Conservation (phyloP, 768 basidiomycete genomes). For the Lactarius hengduanensis region DNA sequence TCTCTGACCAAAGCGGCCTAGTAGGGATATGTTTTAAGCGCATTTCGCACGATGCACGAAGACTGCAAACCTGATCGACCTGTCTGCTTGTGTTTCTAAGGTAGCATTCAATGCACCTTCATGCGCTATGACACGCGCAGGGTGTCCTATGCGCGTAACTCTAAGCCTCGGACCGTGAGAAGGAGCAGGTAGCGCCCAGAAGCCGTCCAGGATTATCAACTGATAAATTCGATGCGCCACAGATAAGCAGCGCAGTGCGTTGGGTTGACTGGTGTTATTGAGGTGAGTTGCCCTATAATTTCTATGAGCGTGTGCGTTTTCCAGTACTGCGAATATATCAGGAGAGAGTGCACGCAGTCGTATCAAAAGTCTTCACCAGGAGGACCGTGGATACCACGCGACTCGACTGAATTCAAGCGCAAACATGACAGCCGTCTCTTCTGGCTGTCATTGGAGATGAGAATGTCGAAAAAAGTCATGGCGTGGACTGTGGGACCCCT, state of each 20-base stretch:
- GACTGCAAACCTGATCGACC: slow-evolving; percentile 56
- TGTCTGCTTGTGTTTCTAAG: slow-evolving; percentile 67
- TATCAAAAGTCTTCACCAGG: slow-evolving; percentile 55
- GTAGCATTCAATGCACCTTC: slow-evolving; percentile 66
- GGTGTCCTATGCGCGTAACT: slow-evolving; percentile 91
- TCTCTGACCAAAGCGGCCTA: slow-evolving; percentile 84
- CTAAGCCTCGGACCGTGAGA: slow-evolving; percentile 53
- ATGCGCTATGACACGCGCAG: slow-evolving; percentile 83
- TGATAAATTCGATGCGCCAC: slow-evolving; percentile 91
- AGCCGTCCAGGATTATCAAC: slow-evolving; percentile 95
- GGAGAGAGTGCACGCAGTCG: background rate
- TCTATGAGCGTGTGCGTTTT: slow-evolving; percentile 94
- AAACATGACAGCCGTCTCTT: slow-evolving; percentile 75
- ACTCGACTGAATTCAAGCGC: slow-evolving; percentile 81
- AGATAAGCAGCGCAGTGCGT: slow-evolving; percentile 72
- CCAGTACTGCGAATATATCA: slow-evolving; percentile 58
- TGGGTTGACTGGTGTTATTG: slow-evolving; percentile 45
- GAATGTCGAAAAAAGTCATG: slow-evolving; percentile 68
- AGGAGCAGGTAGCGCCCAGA: slow-evolving; percentile 53
- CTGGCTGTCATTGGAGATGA: slow-evolving; percentile 84
- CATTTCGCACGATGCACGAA: background rate
- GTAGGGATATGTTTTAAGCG: background rate
- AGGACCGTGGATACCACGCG: slow-evolving; percentile 96
- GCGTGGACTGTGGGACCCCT: slow-evolving; percentile 38
- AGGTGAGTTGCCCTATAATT: slow-evolving; percentile 80